A percentile compares a stretch with the other conserved stretches of the same genome.
These are phyloP conservation scores for Coniochaeta ligniaria DNA, from an alignment of 2,329 filamentous ascomycete genomes.

Conservation along the genomic window DNA sequence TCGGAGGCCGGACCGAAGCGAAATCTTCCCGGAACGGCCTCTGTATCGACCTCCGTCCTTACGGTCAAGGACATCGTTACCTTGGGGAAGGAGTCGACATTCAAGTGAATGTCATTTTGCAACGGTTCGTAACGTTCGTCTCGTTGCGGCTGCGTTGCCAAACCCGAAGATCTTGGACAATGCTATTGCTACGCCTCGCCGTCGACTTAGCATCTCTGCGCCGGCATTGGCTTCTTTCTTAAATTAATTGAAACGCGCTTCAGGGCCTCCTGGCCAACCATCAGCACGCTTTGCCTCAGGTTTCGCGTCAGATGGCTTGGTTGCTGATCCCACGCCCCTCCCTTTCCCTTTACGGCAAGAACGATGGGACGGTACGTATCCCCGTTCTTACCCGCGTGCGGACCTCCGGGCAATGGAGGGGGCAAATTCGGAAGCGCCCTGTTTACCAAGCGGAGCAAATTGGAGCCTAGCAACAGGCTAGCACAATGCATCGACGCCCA, in stretches of 20 bases:
- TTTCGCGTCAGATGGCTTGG: slow-evolving; percentile 13
- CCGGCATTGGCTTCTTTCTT: slow-evolving; percentile 15
- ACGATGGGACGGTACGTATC: background rate
- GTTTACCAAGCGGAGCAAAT: slow-evolving; percentile 4
- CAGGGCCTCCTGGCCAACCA: slow-evolving; percentile 17
- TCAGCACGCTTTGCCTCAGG: slow-evolving; percentile 9
- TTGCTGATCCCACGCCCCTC: slow-evolving; percentile 1
- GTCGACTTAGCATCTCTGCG: background rate
- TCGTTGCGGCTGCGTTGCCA: too few species aligned
- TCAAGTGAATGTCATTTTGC: too few species aligned
- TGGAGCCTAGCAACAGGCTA: slow-evolving; percentile 14
- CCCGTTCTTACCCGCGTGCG: background rate
- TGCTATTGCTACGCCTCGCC: background rate
- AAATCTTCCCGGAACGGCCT: background rate
- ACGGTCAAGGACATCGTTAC: too few species aligned
- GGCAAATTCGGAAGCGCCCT: slow-evolving; percentile 4
- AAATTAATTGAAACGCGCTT: slow-evolving; percentile 19
- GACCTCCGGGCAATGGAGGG: slow-evolving; percentile 6
- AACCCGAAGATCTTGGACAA: background rate
- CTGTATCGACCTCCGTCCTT: too few species aligned
- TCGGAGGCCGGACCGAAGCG: background rate
- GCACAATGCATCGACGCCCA: slow-evolving; percentile 17
- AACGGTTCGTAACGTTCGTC: too few species aligned
- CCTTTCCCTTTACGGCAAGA: background rate
- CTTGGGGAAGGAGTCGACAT: too few species aligned